phyloP scores from a whole-genome alignment of 2,329 filamentous ascomycete species.

The Fonsecaea pedrosoi region DNA sequence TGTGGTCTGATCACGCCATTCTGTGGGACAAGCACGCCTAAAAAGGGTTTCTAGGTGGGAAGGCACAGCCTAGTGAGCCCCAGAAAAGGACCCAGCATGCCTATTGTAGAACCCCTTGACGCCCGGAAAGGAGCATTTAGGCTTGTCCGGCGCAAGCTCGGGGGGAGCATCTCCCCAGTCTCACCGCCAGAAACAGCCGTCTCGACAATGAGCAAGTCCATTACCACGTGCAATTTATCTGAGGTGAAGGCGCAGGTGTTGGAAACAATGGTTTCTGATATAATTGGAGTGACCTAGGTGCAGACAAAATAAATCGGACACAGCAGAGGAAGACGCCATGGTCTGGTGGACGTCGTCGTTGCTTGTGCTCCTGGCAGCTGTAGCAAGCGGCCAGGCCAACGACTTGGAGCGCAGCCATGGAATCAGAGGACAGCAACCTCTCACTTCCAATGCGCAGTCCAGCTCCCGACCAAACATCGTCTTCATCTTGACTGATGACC shows the following conservation, averaged over 20 bases:
- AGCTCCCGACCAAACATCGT: slow-evolving; percentile 62
- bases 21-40: slow-evolving; percentile 16
- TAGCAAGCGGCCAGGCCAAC: not conserved
- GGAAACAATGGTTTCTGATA: not conserved
- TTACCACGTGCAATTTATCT: not conserved
- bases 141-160: not conserved
- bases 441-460: not conserved
- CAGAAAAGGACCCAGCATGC: not conserved
- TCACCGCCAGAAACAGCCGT: not conserved
- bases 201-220: not conserved
- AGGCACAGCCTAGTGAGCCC: not conserved
- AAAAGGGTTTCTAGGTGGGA: slow-evolving; percentile 1
- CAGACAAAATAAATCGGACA: not conserved
- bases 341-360: slow-evolving; percentile 6
- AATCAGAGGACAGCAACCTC: slow-evolving; percentile 7
- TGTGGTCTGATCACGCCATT: slow-evolving; percentile 18
- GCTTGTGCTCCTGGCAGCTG: not conserved
- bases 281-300: not conserved
- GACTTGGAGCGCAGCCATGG: not conserved
- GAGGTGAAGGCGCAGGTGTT: not conserved
- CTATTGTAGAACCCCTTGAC: not conserved
- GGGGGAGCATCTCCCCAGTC: not conserved
- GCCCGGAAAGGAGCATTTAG: not conserved
- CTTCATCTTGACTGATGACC: slow-evolving; percentile 72
- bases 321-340: not conserved